Evolutionary conservation across 2,329 filamentous ascomycete genomes (phyloP), one percentile per base, ranked within the genome.

Genomic region (Diaporthe longicolla): DNA sequence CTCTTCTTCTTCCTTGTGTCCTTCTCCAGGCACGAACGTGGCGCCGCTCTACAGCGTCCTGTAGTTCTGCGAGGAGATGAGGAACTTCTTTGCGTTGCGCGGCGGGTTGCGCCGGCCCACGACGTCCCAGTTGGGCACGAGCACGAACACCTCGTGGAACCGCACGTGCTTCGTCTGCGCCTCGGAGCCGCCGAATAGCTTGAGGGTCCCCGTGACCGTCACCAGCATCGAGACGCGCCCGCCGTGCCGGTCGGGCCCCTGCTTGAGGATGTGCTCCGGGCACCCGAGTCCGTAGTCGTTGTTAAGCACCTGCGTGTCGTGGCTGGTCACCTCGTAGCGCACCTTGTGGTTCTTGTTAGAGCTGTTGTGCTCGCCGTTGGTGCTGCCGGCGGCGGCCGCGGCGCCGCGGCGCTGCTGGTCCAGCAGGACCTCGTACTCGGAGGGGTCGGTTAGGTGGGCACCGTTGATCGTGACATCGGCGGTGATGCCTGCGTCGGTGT

Each of bases 391-490:
- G 15, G 59, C 73, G 10, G 63, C 45, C 24, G 75, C 55, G 45
- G 73, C 54, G 35, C 70, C 45, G 83, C 93, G 89, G 83, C 93
- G 89, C 78, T 95, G 90, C 8, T 88, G 88, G 73, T 91, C 87
- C 77, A 95, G 93, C 37, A 95, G 88, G 24, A 88, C 87, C 78
- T 93, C 90, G 79, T 95, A 92, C 58, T 91, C 91, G 68, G 86
- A 84, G 0, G 92, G 92, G 59, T 90, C 88, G 45, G 88, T 82
- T 50, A 94, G 85, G 3, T 89, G 83, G 63, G 91, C 91, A 78
- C 95, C 95, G 84, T 97, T 97, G 87, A 95, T 92, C 79, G 91
- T 89, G 79, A 98, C 95, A 80, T 92, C 90, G 69, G 94, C 88
- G 45, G 87, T 85, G 32, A 87, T 83, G 75, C 86, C 84, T n/a